Evolutionary conservation across 1,139 yeast genomes (phyloP).

Genomic region (Magnusiomyces starmeri): DNA sequence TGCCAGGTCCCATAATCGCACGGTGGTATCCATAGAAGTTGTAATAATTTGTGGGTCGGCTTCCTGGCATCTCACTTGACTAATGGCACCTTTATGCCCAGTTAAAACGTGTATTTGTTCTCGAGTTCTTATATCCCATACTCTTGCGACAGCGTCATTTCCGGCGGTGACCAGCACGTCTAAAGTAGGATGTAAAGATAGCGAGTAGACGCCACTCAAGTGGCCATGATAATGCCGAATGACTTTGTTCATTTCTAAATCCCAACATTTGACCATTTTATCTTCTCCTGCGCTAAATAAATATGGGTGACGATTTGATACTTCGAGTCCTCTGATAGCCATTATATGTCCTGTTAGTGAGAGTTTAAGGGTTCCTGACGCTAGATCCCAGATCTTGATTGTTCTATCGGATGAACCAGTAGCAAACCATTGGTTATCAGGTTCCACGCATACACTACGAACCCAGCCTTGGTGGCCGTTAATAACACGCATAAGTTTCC

Average conservation of each 20-base stretch:
- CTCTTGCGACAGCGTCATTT: conserved; percentile 75
- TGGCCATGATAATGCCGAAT: conserved; percentile 92
- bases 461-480: conserved; percentile 96
- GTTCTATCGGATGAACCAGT: conserved; percentile 88
- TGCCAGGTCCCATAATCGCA: conserved; percentile 80
- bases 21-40: conserved; percentile 77
- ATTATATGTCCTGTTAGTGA: conserved; percentile 86
- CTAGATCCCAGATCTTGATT: conserved; percentile 87
- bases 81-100: conserved; percentile 77
- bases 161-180: conserved; percentile 89
- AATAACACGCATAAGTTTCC: conserved; percentile 68
- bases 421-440: conserved; percentile 84
- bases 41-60: conserved; percentile 83
- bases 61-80: conserved; percentile 57
- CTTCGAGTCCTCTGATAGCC: conserved; percentile 72
- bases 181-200: conserved; percentile 79
- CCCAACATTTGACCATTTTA: conserved; percentile 95
- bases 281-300: conserved; percentile 92
- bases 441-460: conserved; percentile 69
- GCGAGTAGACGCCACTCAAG: conserved; percentile 77
- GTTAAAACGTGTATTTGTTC: conserved; percentile 65
- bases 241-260: conserved; percentile 75
- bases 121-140: conserved; percentile 90
- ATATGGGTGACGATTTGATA: conserved; percentile 75
- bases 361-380: conserved; percentile 58